These are phyloP conservation scores for Helotiales sp. DNA, from an alignment of 2,329 filamentous ascomycete species.

Conservation along the genomic window DNA sequence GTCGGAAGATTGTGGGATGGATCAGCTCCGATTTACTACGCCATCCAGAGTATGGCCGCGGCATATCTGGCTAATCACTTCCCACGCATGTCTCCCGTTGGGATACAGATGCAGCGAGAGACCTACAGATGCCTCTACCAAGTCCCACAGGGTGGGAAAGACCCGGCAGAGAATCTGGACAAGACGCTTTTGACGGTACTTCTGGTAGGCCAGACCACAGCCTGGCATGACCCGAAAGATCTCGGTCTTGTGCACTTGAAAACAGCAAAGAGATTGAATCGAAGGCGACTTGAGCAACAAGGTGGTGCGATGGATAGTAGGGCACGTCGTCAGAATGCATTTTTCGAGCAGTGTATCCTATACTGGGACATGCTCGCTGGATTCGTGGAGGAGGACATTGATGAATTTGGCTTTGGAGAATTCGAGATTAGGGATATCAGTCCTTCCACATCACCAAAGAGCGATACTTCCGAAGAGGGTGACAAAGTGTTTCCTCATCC, in stretches of 20 bases:
- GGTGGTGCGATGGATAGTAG: slow-evolving; percentile 15
- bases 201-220: slow-evolving; percentile 62
- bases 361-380: slow-evolving; percentile 42
- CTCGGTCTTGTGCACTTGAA: slow-evolving; percentile 50
- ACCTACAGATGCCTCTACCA: slow-evolving; percentile 45
- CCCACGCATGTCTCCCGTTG: slow-evolving; percentile 56
- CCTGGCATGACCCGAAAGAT: slow-evolving; percentile 62
- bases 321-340: slow-evolving; percentile 38
- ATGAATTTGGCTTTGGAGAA: slow-evolving; percentile 34
- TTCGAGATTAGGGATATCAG: slow-evolving; percentile 5
- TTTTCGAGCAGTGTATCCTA: slow-evolving; percentile 42
- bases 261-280: slow-evolving; percentile 39
- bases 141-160: slow-evolving; percentile 55
- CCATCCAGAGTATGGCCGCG: slow-evolving; percentile 68
- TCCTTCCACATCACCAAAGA: not conserved
- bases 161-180: slow-evolving; percentile 54
- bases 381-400: slow-evolving; percentile 38
- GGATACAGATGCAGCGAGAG: slow-evolving; percentile 53
- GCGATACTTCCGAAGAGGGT: slow-evolving; percentile 10
- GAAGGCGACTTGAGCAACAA: slow-evolving; percentile 34
- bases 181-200: slow-evolving; percentile 62
- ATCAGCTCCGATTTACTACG: slow-evolving; percentile 63
- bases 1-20: slow-evolving; percentile 62
- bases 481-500: slow-evolving; percentile 40
- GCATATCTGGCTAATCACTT: slow-evolving; percentile 64